Conservation (phyloP, 192 early-diverging fungal genomes). For the Phycomyces nitens region DNA sequence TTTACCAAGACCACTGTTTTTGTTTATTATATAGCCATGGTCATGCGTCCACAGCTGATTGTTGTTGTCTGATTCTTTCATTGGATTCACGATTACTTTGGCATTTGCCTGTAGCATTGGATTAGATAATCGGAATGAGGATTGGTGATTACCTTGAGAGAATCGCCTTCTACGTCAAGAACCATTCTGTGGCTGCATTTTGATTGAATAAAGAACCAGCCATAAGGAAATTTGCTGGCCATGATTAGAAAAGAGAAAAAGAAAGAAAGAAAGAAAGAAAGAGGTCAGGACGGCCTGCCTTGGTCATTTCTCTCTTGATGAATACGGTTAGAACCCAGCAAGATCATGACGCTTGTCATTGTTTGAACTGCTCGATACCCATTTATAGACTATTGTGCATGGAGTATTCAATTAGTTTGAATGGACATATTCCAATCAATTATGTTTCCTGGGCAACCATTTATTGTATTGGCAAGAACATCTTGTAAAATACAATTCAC, state of each 20-base stretch:
- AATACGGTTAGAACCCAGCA: constrained; percentile 1
- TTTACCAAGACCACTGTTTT: constrained; percentile 36
- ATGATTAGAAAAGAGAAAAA: neutral
- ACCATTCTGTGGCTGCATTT: constrained; percentile 24
- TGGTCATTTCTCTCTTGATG: neutral
- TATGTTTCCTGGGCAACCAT: too few species aligned
- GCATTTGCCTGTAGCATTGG: constrained; percentile 12
- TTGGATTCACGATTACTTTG: constrained; percentile 26
- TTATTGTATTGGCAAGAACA: too few species aligned
- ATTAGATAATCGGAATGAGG: neutral
- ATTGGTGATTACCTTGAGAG: constrained; percentile 22
- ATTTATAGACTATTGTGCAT: too few species aligned
- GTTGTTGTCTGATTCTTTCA: constrained; percentile 14
- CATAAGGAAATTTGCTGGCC: constrained; percentile 25
- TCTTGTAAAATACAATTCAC: too few species aligned
- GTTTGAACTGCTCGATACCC: too few species aligned
- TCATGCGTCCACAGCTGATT: constrained; percentile 39
- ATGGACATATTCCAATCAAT: too few species aligned
- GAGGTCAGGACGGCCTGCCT: too few species aligned
- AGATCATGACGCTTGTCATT: too few species aligned
- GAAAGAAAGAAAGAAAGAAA: neutral
- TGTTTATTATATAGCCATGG: constrained; percentile 33
- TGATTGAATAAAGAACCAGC: constrained; percentile 37
- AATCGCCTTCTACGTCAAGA: constrained; percentile 28
- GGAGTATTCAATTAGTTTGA: too few species aligned